phyloP scores from a whole-genome alignment of 169 alveolate species.

The Cryptosporidium muris region DNA sequence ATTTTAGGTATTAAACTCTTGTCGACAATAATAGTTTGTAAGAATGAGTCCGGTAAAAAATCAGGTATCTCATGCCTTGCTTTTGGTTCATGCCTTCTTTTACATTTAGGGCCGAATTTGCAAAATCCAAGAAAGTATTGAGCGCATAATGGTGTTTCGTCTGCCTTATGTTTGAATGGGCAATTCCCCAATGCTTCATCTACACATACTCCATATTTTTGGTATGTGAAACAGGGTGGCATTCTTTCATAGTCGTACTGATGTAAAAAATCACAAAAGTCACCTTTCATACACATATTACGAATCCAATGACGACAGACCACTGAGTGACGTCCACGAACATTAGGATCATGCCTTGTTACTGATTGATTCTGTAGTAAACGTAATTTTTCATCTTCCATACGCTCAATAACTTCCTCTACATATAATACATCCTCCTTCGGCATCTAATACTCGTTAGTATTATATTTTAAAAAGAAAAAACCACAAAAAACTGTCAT shows the following conservation, averaged over 20 bases:
- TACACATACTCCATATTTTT: slow-evolving; percentile 84
- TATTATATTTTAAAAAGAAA: neutral
- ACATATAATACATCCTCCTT: slow-evolving; percentile 1
- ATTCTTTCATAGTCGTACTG: slow-evolving; percentile 85
- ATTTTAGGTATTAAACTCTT: slow-evolving; percentile 34
- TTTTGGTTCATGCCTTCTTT: slow-evolving; percentile 76
- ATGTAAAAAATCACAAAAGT: slow-evolving; percentile 90
- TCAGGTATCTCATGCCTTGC: slow-evolving; percentile 67
- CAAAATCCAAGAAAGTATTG: slow-evolving; percentile 83
- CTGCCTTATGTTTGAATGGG: slow-evolving; percentile 79
- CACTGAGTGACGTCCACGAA: slow-evolving; percentile 87
- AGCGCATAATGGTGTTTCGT: slow-evolving; percentile 71
- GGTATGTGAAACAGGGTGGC: slow-evolving; percentile 86
- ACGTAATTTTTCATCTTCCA: slow-evolving; percentile 55
- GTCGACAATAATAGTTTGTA: slow-evolving; percentile 48
- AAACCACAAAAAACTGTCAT: neutral
- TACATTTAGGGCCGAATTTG: slow-evolving; percentile 80
- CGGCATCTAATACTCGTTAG: neutral
- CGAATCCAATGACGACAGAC: slow-evolving; percentile 92
- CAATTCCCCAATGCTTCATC: slow-evolving; percentile 79
- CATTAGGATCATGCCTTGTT: slow-evolving; percentile 52
- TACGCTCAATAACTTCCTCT: slow-evolving; percentile 31
- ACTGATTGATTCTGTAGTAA: slow-evolving; percentile 44
- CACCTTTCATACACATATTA: slow-evolving; percentile 93
- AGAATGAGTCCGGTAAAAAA: slow-evolving; percentile 73